phyloP scores from a whole-genome alignment of 768 basidiomycete species.

The Macrolepiota fuliginosa region DNA sequence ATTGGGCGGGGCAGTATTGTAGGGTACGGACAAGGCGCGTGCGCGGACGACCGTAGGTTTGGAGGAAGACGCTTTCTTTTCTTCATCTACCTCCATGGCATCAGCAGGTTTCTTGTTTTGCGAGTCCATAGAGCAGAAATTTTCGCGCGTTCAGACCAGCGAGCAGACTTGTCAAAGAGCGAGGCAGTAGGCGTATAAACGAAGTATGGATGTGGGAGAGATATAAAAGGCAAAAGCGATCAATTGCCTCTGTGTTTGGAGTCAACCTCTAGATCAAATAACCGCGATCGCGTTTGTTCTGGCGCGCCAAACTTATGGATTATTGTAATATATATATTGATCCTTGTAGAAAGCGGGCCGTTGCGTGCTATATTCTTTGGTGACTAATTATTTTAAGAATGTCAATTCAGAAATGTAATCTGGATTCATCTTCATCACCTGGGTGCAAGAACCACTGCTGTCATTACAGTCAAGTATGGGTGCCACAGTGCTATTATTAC shows the following conservation, averaged over 20 bases:
- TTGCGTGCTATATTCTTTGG: too few relatives aligned
- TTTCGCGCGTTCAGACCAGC: background rate
- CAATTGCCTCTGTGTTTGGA: conserved; percentile 10
- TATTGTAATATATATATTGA: background rate
- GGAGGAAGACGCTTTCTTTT: background rate
- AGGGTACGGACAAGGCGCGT: conserved; percentile 44
- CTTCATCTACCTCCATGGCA: conserved; percentile 17
- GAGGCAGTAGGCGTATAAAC: background rate
- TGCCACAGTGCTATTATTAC: too few relatives aligned
- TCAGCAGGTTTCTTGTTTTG: background rate
- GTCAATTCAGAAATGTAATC: too few relatives aligned
- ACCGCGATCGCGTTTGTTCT: background rate
- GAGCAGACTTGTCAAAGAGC: background rate
- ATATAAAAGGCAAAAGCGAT: conserved; percentile 13
- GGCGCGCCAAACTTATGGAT: background rate
- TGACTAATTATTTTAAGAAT: too few relatives aligned
- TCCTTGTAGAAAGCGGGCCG: too few relatives aligned
- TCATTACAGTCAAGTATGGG: too few relatives aligned
- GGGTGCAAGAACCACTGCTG: too few relatives aligned
- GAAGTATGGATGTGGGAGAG: background rate
- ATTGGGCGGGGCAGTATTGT: conserved; percentile 25
- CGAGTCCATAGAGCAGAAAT: background rate
- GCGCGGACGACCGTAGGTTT: conserved; percentile 16
- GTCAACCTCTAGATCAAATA: conserved; percentile 11
- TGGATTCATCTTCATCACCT: too few relatives aligned